Evolutionary conservation across 2,329 filamentous ascomycete species (phyloP).

Genomic region (Didymella keratinophila): DNA sequence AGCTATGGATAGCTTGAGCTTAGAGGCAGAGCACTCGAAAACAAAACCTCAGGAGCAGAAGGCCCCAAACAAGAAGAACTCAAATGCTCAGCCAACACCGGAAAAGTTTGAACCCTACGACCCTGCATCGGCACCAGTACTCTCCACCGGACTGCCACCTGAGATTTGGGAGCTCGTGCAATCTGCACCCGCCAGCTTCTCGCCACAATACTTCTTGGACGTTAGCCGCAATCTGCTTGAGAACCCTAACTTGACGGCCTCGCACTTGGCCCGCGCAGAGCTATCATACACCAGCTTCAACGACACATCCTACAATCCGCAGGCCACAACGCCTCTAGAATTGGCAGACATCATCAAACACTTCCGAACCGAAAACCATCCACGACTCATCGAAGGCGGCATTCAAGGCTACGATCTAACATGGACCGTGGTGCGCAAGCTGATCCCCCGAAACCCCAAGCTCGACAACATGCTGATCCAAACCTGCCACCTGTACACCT

Average conservation of each 20-base stretch:
- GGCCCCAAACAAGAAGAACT: background rate
- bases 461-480: slow-evolving; percentile 80
- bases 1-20: background rate
- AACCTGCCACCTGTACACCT: slow-evolving; percentile 76
- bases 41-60: background rate
- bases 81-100: slow-evolving; percentile 4
- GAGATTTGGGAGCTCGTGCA: slow-evolving; percentile 51
- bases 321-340: slow-evolving; percentile 40
- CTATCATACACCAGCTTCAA: slow-evolving; percentile 66
- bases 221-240: slow-evolving; percentile 78
- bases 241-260: slow-evolving; percentile 82
- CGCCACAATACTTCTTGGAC: slow-evolving; percentile 66
- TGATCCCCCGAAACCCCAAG: slow-evolving; percentile 83
- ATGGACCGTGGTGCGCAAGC: slow-evolving; percentile 74
- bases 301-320: slow-evolving; percentile 46
- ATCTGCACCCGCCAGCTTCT: slow-evolving; percentile 65
- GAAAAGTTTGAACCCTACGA: slow-evolving; percentile 48
- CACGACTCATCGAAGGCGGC: slow-evolving; percentile 36
- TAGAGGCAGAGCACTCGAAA: background rate
- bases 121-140: slow-evolving; percentile 28
- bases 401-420: slow-evolving; percentile 55
- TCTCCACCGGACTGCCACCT: slow-evolving; percentile 41
- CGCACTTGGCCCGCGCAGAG: slow-evolving; percentile 80
- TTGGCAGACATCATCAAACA: slow-evolving; percentile 59
- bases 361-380: slow-evolving; percentile 53